A percentile compares a stretch with the other conserved stretches of the same genome.
Evolutionary conservation across 169 alveolate genomes (phyloP).

Genomic region (Plasmodium inui): DNA sequence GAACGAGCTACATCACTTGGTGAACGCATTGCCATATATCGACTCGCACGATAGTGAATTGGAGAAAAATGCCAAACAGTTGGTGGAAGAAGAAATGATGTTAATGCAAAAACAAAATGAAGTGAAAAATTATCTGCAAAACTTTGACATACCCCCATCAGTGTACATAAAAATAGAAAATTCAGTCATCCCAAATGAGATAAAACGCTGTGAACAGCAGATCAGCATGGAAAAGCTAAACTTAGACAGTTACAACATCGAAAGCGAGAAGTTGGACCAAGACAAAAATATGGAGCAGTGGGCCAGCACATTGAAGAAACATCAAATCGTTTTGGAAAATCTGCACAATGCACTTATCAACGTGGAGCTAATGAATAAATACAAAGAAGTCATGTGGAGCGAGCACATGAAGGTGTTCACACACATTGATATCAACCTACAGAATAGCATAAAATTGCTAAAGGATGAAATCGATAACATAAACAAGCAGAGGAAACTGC

Average conservation of each 20-base stretch:
- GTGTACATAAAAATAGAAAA: constrained; percentile 4
- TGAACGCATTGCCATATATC: constrained; percentile 49
- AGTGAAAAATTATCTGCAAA: constrained; percentile 29
- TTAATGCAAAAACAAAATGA: constrained; percentile 41
- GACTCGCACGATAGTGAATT: constrained; percentile 51
- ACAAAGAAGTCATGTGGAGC: constrained; percentile 56
- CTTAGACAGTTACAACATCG: constrained; percentile 20
- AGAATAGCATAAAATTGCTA: constrained; percentile 25
- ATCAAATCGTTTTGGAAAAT: constrained; percentile 51
- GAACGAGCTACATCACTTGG: constrained; percentile 23
- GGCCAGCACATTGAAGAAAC: constrained; percentile 13
- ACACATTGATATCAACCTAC: constrained; percentile 38
- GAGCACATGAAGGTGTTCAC: constrained; percentile 43
- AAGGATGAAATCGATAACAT: constrained; percentile 49
- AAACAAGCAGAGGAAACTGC: constrained; percentile 55
- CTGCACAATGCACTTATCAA: constrained; percentile 50
- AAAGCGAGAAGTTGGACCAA: not conserved
- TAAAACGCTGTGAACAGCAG: constrained; percentile 36
- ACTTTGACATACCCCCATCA: constrained; percentile 2
- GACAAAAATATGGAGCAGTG: not conserved
- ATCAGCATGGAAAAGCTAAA: constrained; percentile 16
- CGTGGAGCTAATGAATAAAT: constrained; percentile 53
- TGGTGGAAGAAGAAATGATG: constrained; percentile 64
- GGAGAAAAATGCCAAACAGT: constrained; percentile 38
- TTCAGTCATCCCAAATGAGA: constrained; percentile 35